These are phyloP conservation scores for Pseudonitzschia delicatissima DNA, from an alignment of 108 stramenopile species.

Conservation along the genomic window DNA sequence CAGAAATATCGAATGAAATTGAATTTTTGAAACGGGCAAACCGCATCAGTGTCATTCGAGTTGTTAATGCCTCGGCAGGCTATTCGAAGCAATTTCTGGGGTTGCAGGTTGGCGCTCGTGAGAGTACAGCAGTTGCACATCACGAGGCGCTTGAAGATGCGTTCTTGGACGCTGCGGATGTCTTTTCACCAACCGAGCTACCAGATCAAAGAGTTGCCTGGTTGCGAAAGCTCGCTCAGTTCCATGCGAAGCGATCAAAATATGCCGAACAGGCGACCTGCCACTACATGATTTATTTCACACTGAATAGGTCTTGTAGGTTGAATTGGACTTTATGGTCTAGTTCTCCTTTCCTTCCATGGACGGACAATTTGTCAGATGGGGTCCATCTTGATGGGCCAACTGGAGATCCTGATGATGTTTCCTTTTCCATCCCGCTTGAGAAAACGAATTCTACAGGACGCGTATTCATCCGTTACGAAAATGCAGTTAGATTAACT, in stretches of 20 bases:
- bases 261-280: slow-evolving; percentile 88
- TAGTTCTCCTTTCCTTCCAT: slow-evolving; percentile 82
- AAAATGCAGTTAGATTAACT: slow-evolving; percentile 65
- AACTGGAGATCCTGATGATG: slow-evolving; percentile 48
- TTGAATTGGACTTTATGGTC: slow-evolving; percentile 78
- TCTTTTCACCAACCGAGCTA: slow-evolving; percentile 84
- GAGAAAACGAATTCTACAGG: slow-evolving; percentile 68
- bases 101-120: slow-evolving; percentile 46
- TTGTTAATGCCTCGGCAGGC: slow-evolving; percentile 74
- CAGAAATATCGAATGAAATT: slow-evolving; percentile 21
- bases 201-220: slow-evolving; percentile 83
- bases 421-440: slow-evolving; percentile 44
- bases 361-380: slow-evolving; percentile 66
- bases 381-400: slow-evolving; percentile 59
- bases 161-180: slow-evolving; percentile 79
- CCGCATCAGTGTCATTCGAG: slow-evolving; percentile 72
- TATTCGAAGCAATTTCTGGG: slow-evolving; percentile 85
- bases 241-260: slow-evolving; percentile 67
- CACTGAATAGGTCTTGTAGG: slow-evolving; percentile 65
- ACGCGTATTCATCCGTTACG: slow-evolving; percentile 82
- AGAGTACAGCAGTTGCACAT: slow-evolving; percentile 60
- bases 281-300: slow-evolving; percentile 74
- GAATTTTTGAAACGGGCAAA: slow-evolving; percentile 57
- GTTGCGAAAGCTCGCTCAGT: slow-evolving; percentile 81
- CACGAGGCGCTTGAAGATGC: slow-evolving; percentile 88